Evolutionary conservation across 176 grass and related monocot species (phyloP), one percentile per base, ranked within the genome.

Genomic region (Puya raimondii): DNA sequence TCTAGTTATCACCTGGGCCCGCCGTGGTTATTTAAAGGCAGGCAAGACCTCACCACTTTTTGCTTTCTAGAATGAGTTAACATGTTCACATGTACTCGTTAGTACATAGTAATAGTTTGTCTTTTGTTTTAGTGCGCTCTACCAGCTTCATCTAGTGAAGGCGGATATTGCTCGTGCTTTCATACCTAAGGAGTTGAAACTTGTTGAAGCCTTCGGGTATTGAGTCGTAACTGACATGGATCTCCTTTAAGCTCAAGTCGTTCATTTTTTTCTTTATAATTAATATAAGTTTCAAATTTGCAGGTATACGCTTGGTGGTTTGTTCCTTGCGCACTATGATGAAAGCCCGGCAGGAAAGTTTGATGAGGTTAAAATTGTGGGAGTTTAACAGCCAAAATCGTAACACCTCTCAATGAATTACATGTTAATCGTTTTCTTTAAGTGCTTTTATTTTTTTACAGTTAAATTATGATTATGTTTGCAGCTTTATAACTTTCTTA

Each of bases 101-200:
- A n/a, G 42, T 66, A 67, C 18, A 11, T 15, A 47, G 7, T 65
- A 66, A 29, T 22, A 21, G 27, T 54, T 2, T 33, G 4, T 64
- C 53, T 17, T 73, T 15, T 12, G 22, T 52, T 48, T 66, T 75
- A 96, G 93, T 79, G 93, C 93, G 67, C 63, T 92, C 58, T 97
- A 92, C 77, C 93, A 92, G 77, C 86, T 97, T 50, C 93, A 97
- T 82, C 79, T 97, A 71, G 93, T 97, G 72, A 97, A 97, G 85
- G 86, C 93, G 33, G 85, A 88, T 59, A 87, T 69, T 59, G 93
- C 89, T 76, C 84, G 93, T 7, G 89, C 89, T 50, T 87, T 97
- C 79, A 80, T 97, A 61, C 93, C 89, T 2, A 87, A 79, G 64
- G 86, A 90, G 26, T 80, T 97, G 10, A 79, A 80, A 61, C 89